Base-by-base conservation (phyloP, 805 yeast species). In the Barnettozyma californica region DNA sequence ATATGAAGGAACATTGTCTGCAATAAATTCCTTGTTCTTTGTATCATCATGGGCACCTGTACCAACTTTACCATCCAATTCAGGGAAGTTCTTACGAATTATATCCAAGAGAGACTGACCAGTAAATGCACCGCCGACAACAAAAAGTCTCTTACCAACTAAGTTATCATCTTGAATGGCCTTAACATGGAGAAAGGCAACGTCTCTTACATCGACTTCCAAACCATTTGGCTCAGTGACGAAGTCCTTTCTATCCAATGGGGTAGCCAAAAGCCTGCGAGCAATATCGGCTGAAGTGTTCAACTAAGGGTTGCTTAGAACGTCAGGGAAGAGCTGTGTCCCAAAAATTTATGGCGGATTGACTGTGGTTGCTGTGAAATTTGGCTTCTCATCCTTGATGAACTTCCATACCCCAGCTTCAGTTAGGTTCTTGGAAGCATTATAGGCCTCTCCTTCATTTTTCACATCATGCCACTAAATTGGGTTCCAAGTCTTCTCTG, bases 381-480 rank as follows among this genome's bases (percentile, higher is more conserved):
- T 59, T 48, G 60, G 55, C 35, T 64, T 60, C n/a, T 66, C 58
- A 13, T 61, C 58, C 42, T 68, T 58, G 23, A 68, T 48, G 41
- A 75, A 65, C 26, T 76, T 73, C 87, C 88, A 81, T 8, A 83
- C 84, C 1, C 77, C 75, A 44, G 64, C 64, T 61, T 82, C 87
- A 14, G 84, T 83, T 51, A 75, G 73, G 39, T 74, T 76, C 63
- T 79, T 80, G n/a, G 84, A 77, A 3, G 77, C 85, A 44, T 74
- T 51, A 60, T 80, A 80, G 5, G 80, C 84, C 27, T 48, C 49
- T 8, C 57, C 53, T 1, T 72, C 69, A 29, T 62, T 53, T 6
- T 58, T 52, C 43, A 71, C 69, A 47, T 71, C 68, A 44, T 75
- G 78, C 71, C 75, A 73, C 11, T 78, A 69, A 35, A 76, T 67